phyloP scores from a whole-genome alignment of 2,329 filamentous ascomycete genomes.

The Sarocladium kiliense region DNA sequence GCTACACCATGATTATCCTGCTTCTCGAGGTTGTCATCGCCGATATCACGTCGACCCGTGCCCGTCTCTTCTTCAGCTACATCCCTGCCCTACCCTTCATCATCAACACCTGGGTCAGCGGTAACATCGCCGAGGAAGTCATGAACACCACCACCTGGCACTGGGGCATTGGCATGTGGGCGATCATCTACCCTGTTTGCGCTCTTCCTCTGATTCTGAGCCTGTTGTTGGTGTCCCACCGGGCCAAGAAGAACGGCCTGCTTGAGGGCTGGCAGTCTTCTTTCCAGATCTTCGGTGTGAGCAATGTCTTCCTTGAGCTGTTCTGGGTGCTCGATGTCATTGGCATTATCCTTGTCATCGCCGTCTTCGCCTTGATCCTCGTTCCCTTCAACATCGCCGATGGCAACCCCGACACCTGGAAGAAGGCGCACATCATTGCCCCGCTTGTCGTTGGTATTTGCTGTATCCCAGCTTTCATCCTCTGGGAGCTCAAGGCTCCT shows the following conservation, averaged over 20 bases:
- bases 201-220: slow-evolving; percentile 50
- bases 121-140: slow-evolving; percentile 47
- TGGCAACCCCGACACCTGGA: slow-evolving; percentile 32
- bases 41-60: slow-evolving; percentile 57
- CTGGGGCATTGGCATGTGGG: slow-evolving; percentile 63
- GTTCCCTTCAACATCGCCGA: slow-evolving; percentile 41
- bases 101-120: slow-evolving; percentile 61
- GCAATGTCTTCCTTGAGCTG: slow-evolving; percentile 30
- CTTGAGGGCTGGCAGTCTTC: slow-evolving; percentile 31
- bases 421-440: slow-evolving; percentile 32
- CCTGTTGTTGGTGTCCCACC: slow-evolving; percentile 43
- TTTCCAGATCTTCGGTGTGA: slow-evolving; percentile 25
- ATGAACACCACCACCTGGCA: slow-evolving; percentile 46
- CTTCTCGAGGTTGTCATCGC: slow-evolving; percentile 60
- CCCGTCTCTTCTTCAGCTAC: slow-evolving; percentile 61
- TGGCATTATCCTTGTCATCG: slow-evolving; percentile 40
- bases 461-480: slow-evolving; percentile 45
- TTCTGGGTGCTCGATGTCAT: slow-evolving; percentile 42
- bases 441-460: slow-evolving; percentile 40
- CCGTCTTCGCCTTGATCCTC: slow-evolving; percentile 40
- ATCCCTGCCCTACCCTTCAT: slow-evolving; percentile 55
- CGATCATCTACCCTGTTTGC: slow-evolving; percentile 56
- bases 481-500: slow-evolving; percentile 42
- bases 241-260: slow-evolving; percentile 46
- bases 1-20: slow-evolving; percentile 57